Evolutionary conservation across 192 early-diverging fungal genomes (phyloP), one percentile per base, ranked within the genome.

Genomic region (Linnemannia elongata): DNA sequence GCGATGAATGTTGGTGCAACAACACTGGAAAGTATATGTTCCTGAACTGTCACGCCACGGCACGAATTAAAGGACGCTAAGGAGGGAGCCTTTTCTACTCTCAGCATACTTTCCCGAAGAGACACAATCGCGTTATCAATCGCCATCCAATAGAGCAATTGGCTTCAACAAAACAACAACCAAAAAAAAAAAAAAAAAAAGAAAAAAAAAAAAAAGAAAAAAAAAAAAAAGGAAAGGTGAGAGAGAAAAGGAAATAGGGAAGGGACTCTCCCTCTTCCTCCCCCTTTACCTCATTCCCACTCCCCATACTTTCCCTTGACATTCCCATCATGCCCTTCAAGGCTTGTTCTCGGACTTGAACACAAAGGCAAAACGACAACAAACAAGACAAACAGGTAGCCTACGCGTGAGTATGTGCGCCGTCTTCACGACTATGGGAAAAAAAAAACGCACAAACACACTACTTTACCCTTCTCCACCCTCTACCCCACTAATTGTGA

Each of bases 121-220:
- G 60, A 66, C 30, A 72, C 20, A 72, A 35, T 66, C 30, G 60
- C 60, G 30, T 66, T 66, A 33, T 66, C 60, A 30, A 66, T 66
- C 60, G 60, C 30, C 33, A 33, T 66, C 60, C 60, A 30, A 66
- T 35, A 30, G 60, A 66, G 60, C 10, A 33, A 66, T 12, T 30
- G 45, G 47, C 41, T 36, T 8, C 13, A 74, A 74, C 6, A 30
- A 22, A 35, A 36, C 9, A 8, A 57, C 52, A 55, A 24, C 24
- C n/a, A 47, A 60, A 52, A 75, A 52, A 6, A 35, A 41, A 20
- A 75, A 36, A 2, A n/a, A 57, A 63, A 33, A 15, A 13, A 74
- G 13, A 33, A 18, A 33, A 44, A 10, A 72, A 6, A 72, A 18
- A 72, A 30, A 22, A 69, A 15, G 38, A 39, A 35, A 69, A n/a